Evolutionary conservation across 257 asterid species (phyloP), one percentile per base, ranked within the genome.

Genomic region (Hygrophila difformis): DNA sequence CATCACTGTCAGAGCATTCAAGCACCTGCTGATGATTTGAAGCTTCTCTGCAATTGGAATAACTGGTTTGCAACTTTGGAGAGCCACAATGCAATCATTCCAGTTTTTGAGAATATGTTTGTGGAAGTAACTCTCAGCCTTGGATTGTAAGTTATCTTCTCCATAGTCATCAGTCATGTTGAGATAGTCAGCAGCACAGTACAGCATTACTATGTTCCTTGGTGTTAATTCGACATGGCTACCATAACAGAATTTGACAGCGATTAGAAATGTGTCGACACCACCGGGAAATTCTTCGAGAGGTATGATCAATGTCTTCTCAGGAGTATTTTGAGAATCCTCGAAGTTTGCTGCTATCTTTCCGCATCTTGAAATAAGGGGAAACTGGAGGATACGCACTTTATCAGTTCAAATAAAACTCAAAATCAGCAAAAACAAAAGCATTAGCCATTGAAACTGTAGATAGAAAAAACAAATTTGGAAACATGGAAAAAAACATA

Each of bases 11-110:
- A 91, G 47, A 3, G 93, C 79, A 21, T 66, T 65, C 50, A 72
- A 62, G 54, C 96, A 86, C 72, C 77, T 70, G 60, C 64, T 65
- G 38, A 62, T 59, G 38, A 91, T 82, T 43, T 78, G 80, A 46
- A 91, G 93, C 48, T 82, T 78, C 55, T 76, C 93, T 2, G 94
- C 98, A 57, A 50, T 68, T 49, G 81, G 56, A 51, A 79, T 65
- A 53, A 82, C 54, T n/a, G 70, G 62, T 67, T 81, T 82, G 56
- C 97, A 87, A 24, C 85, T 83, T 61, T 78, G 97, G 64, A 91
- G 93, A 56, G 94, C 81, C 67, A 83, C 69, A 51, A 83, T 81
- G 75, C 95, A 83, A 47, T 78, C 95, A 51, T 87, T 83, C 97
- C 95, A 86, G 67, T 73, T 65, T 39, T 41, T 63, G 4, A 91